Base-by-base conservation (phyloP, 1,284 basidiomycete species). In the Malassezia sp. region DNA sequence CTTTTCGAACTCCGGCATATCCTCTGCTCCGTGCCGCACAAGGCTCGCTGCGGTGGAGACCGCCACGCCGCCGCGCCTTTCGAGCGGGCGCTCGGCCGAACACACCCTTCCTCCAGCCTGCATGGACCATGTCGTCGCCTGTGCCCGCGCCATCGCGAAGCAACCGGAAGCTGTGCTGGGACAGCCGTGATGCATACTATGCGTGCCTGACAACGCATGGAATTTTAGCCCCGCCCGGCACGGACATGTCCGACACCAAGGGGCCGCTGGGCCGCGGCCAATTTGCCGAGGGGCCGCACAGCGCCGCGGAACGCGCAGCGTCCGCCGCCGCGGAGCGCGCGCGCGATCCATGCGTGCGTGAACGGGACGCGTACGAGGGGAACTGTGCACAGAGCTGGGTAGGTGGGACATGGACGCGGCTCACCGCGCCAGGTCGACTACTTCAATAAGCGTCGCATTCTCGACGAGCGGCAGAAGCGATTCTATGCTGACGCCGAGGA, bases 371-470 rank as follows among this genome's bases (percentile, higher is more conserved):
- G 21, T 70, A 66, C 42, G 67, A 70, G 47, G 41, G 37, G 20
- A 56, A 56, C 24, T 69, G 66, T 45, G 63, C 64, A 5, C 48
- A 48, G 43, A 69, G 66, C 52, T 69, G 66, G 66, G 67, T 68
- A 55, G 52, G 63, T 63, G 10, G 2, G 9, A 15, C 11, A 3
- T 12, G 18, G 34, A 5, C 7, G 10, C 8, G 9, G 10, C n/a
- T 22, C 27, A 32, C 30, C 27, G 12, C 7, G n/a, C 5, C 48
- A 65, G 65, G 54, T 67, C 20, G 65, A 67, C 28, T 69, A 69
- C 54, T 69, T 69, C 45, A 66, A 67, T 49, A 69, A 69, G 51
- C 47, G 67, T 27, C 52, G 65, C 36, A 59, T 69, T 1, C 42
- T 67, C 17, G 65, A 67, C 31, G 63, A 67, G 45, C 56, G 67